Evolutionary conservation across 2,329 filamentous ascomycete species (phyloP).

Genomic region (Botrytis aclada): DNA sequence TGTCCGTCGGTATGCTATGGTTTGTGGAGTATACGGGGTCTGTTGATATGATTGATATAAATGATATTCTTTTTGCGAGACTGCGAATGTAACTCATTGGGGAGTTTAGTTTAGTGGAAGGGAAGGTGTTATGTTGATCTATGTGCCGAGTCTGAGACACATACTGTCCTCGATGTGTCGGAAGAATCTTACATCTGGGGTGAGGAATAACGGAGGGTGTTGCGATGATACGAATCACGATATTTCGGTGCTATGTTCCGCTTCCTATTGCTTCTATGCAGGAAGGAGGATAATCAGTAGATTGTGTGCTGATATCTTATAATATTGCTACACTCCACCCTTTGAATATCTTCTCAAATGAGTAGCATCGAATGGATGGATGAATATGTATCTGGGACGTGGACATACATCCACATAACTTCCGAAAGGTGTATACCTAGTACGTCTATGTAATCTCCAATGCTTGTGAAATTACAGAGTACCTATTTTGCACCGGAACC

Average conservation of each 20-base stretch:
- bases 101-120: no score
- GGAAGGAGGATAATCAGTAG: not conserved
- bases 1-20: not conserved
- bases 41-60: not conserved
- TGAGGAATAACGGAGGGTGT: not conserved
- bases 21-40: no score
- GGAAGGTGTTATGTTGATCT: no score
- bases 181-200: not conserved
- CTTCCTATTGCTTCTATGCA: not conserved
- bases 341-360: not conserved
- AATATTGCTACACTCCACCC: not conserved
- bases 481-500: not conserved
- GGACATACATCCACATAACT: not conserved
- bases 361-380: no score
- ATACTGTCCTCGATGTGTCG: not conserved
- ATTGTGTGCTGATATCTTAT: not conserved
- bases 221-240: not conserved
- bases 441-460: not conserved
- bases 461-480: not conserved
- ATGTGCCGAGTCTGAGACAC: not conserved
- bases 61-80: not conserved
- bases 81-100: no score
- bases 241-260: not conserved
- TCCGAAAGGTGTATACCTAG: not conserved
- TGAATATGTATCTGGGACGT: not conserved